Conservation (phyloP, 2,329 filamentous ascomycete genomes). For the Emmonsiellopsis sp. region DNA sequence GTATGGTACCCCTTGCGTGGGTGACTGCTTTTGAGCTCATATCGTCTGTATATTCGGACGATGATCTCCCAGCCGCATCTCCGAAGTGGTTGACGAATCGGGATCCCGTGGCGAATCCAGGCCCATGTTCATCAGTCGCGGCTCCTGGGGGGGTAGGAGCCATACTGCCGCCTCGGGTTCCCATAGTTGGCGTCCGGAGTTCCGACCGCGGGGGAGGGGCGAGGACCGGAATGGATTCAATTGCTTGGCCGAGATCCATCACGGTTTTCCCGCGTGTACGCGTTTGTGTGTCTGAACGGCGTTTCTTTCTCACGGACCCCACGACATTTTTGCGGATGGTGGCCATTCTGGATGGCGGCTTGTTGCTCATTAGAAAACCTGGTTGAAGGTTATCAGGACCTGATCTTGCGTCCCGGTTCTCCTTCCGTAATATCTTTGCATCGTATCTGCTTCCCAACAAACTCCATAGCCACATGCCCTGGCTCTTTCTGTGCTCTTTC, state of each 20-base stretch:
- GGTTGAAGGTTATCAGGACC: background rate
- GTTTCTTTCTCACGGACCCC: slow-evolving; percentile 1
- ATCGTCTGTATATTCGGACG: background rate
- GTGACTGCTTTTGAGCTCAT: slow-evolving; percentile 6
- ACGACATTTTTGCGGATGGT: background rate
- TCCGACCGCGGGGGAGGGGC: background rate
- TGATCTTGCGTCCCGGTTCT: background rate
- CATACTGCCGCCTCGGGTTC: no score
- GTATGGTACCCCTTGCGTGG: slow-evolving; percentile 4
- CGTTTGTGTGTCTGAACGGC: background rate
- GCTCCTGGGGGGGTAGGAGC: background rate
- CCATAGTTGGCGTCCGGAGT: background rate
- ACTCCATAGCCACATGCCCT: slow-evolving; percentile 75
- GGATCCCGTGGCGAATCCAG: background rate
- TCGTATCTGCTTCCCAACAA: slow-evolving; percentile 87
- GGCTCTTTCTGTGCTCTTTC: slow-evolving; percentile 54
- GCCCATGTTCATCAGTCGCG: background rate
- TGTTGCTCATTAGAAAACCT: background rate
- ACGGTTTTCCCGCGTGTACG: slow-evolving; percentile 6
- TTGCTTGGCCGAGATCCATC: slow-evolving; percentile 17
- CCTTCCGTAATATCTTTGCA: slow-evolving; percentile 52
- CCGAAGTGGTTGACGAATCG: background rate
- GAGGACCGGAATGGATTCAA: slow-evolving; percentile 4
- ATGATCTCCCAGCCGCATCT: background rate
- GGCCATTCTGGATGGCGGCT: background rate